These are phyloP conservation scores for Botrytis medusae DNA, from an alignment of 2,329 filamentous ascomycete species.

Conservation along the genomic window DNA sequence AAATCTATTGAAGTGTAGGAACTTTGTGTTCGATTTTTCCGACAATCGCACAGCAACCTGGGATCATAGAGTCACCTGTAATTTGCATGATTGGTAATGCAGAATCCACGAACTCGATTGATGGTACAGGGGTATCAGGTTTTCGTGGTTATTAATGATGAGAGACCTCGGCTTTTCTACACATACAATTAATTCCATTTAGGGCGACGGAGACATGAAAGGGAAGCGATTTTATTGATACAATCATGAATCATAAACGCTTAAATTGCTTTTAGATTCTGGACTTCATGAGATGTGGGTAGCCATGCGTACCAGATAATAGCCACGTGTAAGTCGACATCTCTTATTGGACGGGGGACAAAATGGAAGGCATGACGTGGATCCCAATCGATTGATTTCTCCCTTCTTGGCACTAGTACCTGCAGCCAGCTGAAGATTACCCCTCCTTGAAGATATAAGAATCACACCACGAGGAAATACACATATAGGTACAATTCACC, in stretches of 20 bases:
- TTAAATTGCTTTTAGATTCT: background rate
- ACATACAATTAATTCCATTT: background rate
- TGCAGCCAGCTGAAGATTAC: background rate
- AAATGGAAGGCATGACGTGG: too few relatives aligned
- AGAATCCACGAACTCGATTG: background rate
- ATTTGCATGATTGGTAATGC: background rate
- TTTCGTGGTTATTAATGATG: background rate
- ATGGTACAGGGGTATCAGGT: background rate
- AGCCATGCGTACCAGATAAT: background rate
- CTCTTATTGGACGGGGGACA: background rate
- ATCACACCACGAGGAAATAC: background rate
- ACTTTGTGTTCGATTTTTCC: background rate
- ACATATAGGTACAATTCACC: background rate
- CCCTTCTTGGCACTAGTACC: background rate
- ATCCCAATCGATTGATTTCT: background rate
- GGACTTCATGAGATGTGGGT: background rate
- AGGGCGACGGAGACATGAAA: background rate
- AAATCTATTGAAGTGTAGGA: background rate
- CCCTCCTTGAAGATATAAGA: background rate
- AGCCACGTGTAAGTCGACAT: background rate
- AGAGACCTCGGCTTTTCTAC: background rate
- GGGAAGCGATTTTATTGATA: background rate
- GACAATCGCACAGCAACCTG: background rate
- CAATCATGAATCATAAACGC: too few relatives aligned
- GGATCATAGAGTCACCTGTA: background rate